Conservation (phyloP, 1,139 yeast genomes). For the Suhomyces panamericanus region DNA sequence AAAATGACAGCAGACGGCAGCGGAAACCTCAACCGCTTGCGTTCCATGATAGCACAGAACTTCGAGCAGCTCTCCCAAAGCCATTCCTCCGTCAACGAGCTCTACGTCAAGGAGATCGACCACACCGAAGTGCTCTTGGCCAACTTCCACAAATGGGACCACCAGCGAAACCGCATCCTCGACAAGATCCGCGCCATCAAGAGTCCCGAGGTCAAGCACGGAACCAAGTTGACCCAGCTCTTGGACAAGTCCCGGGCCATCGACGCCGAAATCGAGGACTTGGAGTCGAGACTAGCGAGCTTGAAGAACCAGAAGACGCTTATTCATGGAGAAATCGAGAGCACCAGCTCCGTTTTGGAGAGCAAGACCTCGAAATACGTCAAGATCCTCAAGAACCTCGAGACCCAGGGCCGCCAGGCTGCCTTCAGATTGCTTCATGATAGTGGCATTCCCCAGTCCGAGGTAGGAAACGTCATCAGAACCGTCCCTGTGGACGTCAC, state of each 20-base stretch:
- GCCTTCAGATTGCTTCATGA: constrained; percentile 26
- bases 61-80: constrained; percentile 43
- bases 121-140: constrained; percentile 30
- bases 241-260: constrained; percentile 34
- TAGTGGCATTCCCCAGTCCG: constrained; percentile 25
- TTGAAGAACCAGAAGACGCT: constrained; percentile 40
- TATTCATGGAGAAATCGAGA: constrained; percentile 44
- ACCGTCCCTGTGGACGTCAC: constrained; percentile 34
- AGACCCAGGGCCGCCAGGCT: constrained; percentile 39
- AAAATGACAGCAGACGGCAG: constrained; percentile 31
- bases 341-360: constrained; percentile 56
- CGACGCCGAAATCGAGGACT: constrained; percentile 41
- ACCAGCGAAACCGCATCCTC: constrained; percentile 34
- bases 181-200: constrained; percentile 41
- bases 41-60: constrained; percentile 29
- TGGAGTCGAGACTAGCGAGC: constrained; percentile 40
- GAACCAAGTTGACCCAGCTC: constrained; percentile 42
- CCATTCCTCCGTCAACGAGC: constrained; percentile 49
- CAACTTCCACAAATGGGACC: constrained; percentile 49
- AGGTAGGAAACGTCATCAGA: constrained; percentile 22
- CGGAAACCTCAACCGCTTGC: constrained; percentile 26
- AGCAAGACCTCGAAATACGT: constrained; percentile 49
- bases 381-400: constrained; percentile 42
- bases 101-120: constrained; percentile 43
- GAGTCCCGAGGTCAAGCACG: constrained; percentile 46